Conservation (phyloP, 257 asterid genomes). For the Solanum rostratum region DNA sequence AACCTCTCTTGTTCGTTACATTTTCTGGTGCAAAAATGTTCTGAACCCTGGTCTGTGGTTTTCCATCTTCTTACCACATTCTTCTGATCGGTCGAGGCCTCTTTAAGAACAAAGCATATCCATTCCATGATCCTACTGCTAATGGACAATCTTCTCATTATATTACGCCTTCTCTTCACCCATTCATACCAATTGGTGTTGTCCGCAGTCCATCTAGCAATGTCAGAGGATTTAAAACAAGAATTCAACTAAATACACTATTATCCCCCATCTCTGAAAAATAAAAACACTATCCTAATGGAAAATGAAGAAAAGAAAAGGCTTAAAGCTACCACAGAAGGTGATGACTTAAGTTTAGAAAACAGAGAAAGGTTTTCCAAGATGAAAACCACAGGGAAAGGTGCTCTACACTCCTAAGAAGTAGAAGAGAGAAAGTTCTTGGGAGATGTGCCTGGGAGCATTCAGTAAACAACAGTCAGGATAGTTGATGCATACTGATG, state of each 20-base stretch:
- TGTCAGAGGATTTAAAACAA: background rate
- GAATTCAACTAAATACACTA: background rate
- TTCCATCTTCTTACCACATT: background rate
- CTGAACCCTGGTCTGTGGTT: background rate
- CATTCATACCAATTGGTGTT: background rate
- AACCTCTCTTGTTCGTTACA: background rate
- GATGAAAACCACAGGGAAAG: background rate
- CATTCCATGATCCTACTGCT: background rate
- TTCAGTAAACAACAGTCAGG: background rate
- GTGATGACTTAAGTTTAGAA: background rate
- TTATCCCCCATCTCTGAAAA: background rate
- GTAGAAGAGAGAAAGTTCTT: background rate
- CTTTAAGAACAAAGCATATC: background rate
- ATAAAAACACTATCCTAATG: background rate
- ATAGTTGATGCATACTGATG: background rate
- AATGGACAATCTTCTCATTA: background rate
- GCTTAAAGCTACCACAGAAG: background rate
- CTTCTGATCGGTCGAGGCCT: background rate
- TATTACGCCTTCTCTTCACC: background rate
- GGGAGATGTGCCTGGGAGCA: background rate
- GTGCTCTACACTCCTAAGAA: background rate
- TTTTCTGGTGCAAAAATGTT: background rate
- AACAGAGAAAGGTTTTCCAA: background rate
- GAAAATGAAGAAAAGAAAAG: background rate
- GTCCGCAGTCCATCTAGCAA: background rate